Evolutionary conservation across 768 basidiomycete species (phyloP), one percentile per base, ranked within the genome.

Genomic region (Lentinula raphanica): DNA sequence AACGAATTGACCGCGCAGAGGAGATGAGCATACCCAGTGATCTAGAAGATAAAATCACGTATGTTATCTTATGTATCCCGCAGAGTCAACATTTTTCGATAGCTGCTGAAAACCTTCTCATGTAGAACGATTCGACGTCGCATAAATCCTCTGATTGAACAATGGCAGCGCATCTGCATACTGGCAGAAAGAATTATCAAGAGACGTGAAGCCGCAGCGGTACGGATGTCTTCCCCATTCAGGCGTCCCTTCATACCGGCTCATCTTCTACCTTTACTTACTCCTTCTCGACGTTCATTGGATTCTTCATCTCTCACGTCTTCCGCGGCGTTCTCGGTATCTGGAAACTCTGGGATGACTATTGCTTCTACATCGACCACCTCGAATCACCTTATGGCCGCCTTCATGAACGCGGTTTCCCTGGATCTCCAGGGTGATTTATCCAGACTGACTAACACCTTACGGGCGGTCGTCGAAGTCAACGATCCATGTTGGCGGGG

Each of bases 21-120:
- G 93, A 97, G 72, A 93, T 95, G 90, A 77, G 84, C 11, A 93
- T 98, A 54, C 96, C 96, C 3, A 86, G 89, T 59, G 94, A 98
- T 71, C 77, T 98, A 7, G 92, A 94, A 60, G 90, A 94, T 49
- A 96, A 95, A 68, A 83, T 98, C 57, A 78, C 80, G 88, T 90
- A 74, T 59, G 82, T 36, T 63, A n/a, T n/a, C n/a, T n/a, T n/a
- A n/a, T n/a, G n/a, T n/a, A n/a, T n/a, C n/a, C n/a, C n/a, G 49
- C 15, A 46, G 6, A 51, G 48, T 23, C 36, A 19, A 28, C 25
- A 46, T 44, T 32, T 28, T 27, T 58, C 60, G 35, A 11, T 46
- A 54, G 46, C 31, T 56, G 29, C 29, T 27, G 57, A 61, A n/a
- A n/a, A n/a, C n/a, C 59, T 38, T 62, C 49, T 59, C 53, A 32